phyloP scores from a whole-genome alignment of 257 asterid species.

The Nicotiana undulata region DNA sequence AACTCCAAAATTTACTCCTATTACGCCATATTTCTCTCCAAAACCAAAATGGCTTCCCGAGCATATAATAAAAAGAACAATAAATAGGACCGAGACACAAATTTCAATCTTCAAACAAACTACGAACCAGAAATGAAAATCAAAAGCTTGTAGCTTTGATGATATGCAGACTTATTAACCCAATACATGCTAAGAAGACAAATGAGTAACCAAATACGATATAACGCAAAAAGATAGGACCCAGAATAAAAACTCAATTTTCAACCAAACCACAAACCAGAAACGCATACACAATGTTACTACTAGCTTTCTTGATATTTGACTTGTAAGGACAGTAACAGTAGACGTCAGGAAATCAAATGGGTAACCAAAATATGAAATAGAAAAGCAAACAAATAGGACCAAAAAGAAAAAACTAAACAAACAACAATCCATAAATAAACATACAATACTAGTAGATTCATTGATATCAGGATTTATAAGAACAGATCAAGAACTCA shows the following conservation, averaged over 20 bases:
- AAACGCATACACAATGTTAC: background rate
- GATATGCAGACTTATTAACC: background rate
- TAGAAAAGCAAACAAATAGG: no score
- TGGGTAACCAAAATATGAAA: no score
- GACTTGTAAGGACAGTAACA: no score
- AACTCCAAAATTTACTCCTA: background rate
- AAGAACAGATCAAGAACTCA: no score
- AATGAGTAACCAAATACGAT: background rate
- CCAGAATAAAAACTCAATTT: background rate
- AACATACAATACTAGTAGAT: background rate
- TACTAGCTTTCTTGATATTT: no score
- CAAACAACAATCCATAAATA: background rate
- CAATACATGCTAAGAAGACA: background rate
- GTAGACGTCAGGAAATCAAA: no score
- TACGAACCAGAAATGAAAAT: background rate
- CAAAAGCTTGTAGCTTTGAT: background rate
- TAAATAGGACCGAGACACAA: background rate
- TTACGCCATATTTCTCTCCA: background rate
- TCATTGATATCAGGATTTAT: background rate
- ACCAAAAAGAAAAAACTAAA: no score
- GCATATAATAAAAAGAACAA: background rate
- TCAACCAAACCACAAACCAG: background rate
- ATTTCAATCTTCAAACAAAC: background rate
- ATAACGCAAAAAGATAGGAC: background rate
- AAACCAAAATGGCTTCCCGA: background rate